Base-by-base conservation (phyloP, 2,329 filamentous ascomycete species). In the Aureobasidium leucospermi region DNA sequence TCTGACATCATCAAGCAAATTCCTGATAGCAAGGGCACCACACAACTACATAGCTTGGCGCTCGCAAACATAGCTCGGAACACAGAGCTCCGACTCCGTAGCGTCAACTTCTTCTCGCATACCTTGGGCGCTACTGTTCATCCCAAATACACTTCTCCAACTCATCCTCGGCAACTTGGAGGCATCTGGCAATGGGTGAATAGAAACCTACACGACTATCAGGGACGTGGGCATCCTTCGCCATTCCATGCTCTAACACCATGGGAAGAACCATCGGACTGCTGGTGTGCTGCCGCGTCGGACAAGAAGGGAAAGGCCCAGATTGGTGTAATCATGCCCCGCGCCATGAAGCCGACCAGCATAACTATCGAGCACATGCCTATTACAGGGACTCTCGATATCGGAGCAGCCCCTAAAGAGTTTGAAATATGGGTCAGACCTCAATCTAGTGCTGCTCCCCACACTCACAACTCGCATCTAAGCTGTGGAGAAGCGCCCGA, bases 221-320 rank as follows among this genome's bases (percentile, higher is more conserved):
- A 58, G 10, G 55, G 55, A n/a, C 55, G 55, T 16, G 43, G 55
- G 5, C 42, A 58, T 48, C 55, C 55, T 41, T 58, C 55, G 15
- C 42, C 55, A 9, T 38, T 10, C 13, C 71, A 78, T 0, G 90
- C 88, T 0, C 78, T 96, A 2, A 69, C 74, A 1, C 74, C 78
- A 3, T 96, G 92, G 90, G 77, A 85, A 9, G 89, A 96, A 51
- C 81, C 87, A 36, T 89, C 88, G 19, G 89, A 97, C 63, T 95
- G 90, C 73, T 97, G 90, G 88, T 97, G 93, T 71, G 85, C 87
- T 4, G 72, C 76, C 9, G 69, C 71, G 53, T 79, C 77, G 68
- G 59, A 63, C 10, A 74, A 78, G 15, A 78, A 78, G 7, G 78
- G 80, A 51, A 83, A 84, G 39, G 83, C 85, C 1, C 82, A 84